Base-by-base conservation (phyloP, 371 early-diverging fungal genomes). In the Actinomucor elegans region DNA sequence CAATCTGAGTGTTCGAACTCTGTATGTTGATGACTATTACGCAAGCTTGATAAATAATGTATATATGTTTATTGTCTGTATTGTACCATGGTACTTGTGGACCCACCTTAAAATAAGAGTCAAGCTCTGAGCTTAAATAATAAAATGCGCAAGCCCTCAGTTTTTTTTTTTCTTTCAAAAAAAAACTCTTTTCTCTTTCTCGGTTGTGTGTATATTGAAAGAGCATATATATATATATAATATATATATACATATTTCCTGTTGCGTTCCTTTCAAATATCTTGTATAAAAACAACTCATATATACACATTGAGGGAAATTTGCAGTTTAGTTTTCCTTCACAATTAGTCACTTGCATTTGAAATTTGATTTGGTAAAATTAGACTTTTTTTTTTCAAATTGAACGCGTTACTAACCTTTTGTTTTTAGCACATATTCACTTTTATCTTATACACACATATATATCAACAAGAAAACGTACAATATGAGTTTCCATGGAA, bases 1-100 rank as follows among this genome's bases (percentile, higher is more conserved):
- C 20, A 96, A 96, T 60, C 48, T 94, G 53, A 64, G 79, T 5
- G 65, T 88, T 9, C 66, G 86, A 54, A 94, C 96, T 1, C 71
- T 95, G 8, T 76, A 81, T 55, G 65, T 74, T 21, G 55, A 60
- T 3, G 59, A 71, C 17, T n/a, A 52, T 6, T 45, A 62, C 17
- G 77, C 91, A 0, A 52, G 76, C 18, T 44, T 52, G 1, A 75
- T 93, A 5, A 60, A 91, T 48, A 52, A 59, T 1, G 59, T 48
- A 1, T 92, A 94, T 50, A 68, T 83, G 41, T 27, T 73, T 11
- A 61, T 79, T 20, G 80, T 87, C 8, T 43, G 43, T n/a, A 23
- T 41, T 24, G 11, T 64, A 9, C 57, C 61, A 29, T 64, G 59
- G 57, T 18, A 63, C 15, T 31, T 64, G 14, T 66, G 61, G 66